Evolutionary conservation across 306 rosid species (phyloP).

Genomic region (Dalbergia cochinchinensis): DNA sequence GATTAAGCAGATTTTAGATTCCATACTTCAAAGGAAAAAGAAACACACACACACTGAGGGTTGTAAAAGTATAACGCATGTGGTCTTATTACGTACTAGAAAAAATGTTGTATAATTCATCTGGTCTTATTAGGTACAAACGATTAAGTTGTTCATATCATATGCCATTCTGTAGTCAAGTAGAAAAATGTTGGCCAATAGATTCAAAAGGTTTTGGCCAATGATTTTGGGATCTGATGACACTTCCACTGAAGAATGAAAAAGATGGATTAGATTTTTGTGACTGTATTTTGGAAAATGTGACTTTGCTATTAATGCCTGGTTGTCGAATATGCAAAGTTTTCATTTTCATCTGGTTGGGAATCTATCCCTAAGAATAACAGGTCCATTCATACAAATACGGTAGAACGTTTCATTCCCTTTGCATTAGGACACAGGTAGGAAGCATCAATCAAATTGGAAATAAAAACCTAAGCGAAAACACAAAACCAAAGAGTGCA

Average conservation of each 20-base stretch:
- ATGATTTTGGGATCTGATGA: too few relatives aligned
- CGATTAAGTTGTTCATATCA: neutral
- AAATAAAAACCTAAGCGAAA: neutral
- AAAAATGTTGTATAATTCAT: neutral
- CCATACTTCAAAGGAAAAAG: neutral
- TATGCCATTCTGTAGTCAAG: neutral
- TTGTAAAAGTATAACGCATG: neutral
- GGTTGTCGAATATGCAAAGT: too few relatives aligned
- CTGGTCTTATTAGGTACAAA: neutral
- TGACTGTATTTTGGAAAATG: too few relatives aligned
- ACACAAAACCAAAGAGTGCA: neutral
- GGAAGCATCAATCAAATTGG: constrained; percentile 4
- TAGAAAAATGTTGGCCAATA: too few relatives aligned
- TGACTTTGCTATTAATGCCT: too few relatives aligned
- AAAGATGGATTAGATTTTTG: too few relatives aligned
- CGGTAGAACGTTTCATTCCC: constrained; percentile 14
- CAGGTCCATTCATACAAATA: constrained; percentile 5
- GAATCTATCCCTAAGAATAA: neutral
- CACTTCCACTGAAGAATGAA: too few relatives aligned
- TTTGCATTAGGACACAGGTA: neutral
- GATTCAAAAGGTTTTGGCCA: too few relatives aligned
- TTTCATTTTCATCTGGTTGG: too few relatives aligned
- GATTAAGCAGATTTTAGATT: neutral
- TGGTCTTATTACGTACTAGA: neutral
- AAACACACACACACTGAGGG: neutral